Evolutionary conservation across 495 filamentous ascomycete genomes (phyloP), one percentile per base, ranked within the genome.

Genomic region (Cenococcum geophilum): DNA sequence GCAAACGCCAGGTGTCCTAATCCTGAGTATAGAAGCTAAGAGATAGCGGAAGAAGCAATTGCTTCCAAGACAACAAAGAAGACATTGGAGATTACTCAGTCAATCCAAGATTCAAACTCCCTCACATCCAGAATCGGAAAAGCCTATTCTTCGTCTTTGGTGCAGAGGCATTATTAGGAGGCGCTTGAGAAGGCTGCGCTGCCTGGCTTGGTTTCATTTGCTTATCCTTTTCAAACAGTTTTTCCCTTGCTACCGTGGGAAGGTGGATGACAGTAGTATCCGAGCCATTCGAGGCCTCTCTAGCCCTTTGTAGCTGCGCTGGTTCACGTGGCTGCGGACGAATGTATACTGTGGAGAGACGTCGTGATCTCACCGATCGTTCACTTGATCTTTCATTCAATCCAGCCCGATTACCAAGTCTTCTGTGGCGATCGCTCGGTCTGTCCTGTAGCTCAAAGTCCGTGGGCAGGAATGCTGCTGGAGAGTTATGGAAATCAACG

Each of bases 401-500:
- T 9, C 63, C 64, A 8, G 68, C 67, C 6, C 59, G 60, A 62
- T 74, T 71, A 4, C 49, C 63, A 21, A 65, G 21, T 23, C 63
- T 48, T 43, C 63, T 63, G 1, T 55, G 58, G 12, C 66, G 62
- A 35, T 49, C 48, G 20, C 21, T 51, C n/a, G 50, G 64, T 5
- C 58, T 34, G 49, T 64, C 64, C 36, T 68, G 51, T 16, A 75
- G 56, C 36, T 72, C 73, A 58, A 76, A 75, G 48, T 74, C 74
- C 14, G 65, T 70, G 0, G 74, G 74, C 3, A 76, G 62, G 60
- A 76, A 76, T 0, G 73, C 72, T 16, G 65, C 60, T 12, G 70
- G 70, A 1, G 69, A 58, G 43, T 64, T 73, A 49, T 73, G 71
- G 50, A 73, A 73, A 54, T 71, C 71, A n/a, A 70, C 67, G 3